phyloP scores from a whole-genome alignment of 2,329 filamentous ascomycete species.

The Peltaster fructicola region DNA sequence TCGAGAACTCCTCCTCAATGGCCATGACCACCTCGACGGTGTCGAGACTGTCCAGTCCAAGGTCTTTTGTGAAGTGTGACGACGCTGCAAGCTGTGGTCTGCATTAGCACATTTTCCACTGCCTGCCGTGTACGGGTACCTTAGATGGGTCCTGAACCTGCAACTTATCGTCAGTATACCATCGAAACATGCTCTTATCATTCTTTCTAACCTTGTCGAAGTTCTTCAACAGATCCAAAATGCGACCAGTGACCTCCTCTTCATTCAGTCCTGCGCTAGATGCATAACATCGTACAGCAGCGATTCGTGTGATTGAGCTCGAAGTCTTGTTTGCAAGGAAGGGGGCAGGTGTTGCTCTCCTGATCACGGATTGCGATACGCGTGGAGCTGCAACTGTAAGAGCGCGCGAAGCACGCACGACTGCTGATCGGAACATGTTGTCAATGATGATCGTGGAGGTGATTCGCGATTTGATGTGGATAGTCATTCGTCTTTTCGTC shows the following conservation, averaged over 20 bases:
- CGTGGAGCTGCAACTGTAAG: conserved; percentile 25
- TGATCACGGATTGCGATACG: conserved; percentile 33
- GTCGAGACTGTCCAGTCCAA: conserved; percentile 91
- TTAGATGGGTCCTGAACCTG: conserved; percentile 46
- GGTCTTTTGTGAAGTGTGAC: conserved; percentile 92
- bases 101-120: conserved; percentile 1
- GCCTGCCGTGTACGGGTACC: conserved; percentile 22
- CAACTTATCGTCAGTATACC: conserved; percentile 8
- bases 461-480: no score
- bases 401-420: conserved; percentile 57
- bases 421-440: conserved; percentile 77
- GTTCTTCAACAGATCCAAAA: conserved; percentile 80
- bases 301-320: conserved; percentile 44
- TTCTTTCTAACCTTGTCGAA: conserved; percentile 79
- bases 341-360: conserved; percentile 36
- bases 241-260: conserved; percentile 76
- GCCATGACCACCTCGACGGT: conserved; percentile 99
- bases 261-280: conserved; percentile 61
- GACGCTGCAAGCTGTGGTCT: conserved; percentile 52
- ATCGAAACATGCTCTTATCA: conserved; percentile 3
- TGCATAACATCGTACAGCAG: conserved; percentile 70
- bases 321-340: conserved; percentile 44
- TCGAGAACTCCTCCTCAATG: conserved; percentile 83
- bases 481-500: no score
- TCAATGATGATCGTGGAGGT: no score